phyloP scores from a whole-genome alignment of 2,329 filamentous ascomycete genomes.

The Cytospora leucostoma region DNA sequence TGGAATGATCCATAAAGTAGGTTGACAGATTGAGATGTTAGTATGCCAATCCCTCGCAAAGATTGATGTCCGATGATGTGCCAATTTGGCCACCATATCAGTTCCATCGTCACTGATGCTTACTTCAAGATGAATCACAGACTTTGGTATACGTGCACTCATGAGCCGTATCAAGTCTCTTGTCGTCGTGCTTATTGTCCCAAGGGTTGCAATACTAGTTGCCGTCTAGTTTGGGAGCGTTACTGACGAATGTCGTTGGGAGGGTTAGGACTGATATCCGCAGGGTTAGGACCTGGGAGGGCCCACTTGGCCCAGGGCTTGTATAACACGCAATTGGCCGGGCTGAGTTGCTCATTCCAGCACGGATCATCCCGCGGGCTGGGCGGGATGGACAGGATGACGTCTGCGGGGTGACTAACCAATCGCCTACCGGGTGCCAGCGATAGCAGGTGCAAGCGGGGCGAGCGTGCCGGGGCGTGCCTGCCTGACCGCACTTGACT shows the following conservation, averaged over 20 bases:
- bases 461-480: neutral
- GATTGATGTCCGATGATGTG: too few relatives aligned
- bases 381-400: neutral
- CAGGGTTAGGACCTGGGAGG: neutral
- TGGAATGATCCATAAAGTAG: too few relatives aligned
- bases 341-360: neutral
- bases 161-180: too few relatives aligned
- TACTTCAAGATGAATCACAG: too few relatives aligned
- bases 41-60: too few relatives aligned
- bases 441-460: neutral
- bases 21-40: too few relatives aligned
- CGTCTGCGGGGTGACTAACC: neutral
- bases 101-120: too few relatives aligned
- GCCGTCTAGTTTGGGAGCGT: neutral
- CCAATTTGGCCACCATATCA: too few relatives aligned
- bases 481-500: too few relatives aligned
- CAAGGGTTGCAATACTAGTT: too few relatives aligned
- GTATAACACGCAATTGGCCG: constrained; percentile 2
- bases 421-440: neutral
- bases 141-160: too few relatives aligned
- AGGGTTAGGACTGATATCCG: neutral
- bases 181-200: too few relatives aligned
- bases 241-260: neutral
- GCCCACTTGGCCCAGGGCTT: neutral
- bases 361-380: neutral